Base-by-base conservation (phyloP, 495 filamentous ascomycete species). In the Chlorociboria aeruginascens region DNA sequence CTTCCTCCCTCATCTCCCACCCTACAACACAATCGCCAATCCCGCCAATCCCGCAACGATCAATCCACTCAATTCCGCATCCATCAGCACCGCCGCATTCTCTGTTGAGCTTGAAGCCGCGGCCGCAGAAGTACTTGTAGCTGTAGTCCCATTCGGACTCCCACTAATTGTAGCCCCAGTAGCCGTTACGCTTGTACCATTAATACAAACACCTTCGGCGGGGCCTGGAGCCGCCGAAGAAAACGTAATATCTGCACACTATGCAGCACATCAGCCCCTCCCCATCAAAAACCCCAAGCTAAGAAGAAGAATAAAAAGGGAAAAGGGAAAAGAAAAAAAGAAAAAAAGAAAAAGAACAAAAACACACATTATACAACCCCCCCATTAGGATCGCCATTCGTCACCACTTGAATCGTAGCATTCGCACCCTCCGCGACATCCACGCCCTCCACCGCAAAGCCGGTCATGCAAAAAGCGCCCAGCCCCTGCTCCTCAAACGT, bases 401-500 rank as follows among this genome's bases (percentile, higher is more conserved):
- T 74, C 16, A 78, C 65, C 44, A 82, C 78, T 63, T 81, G 79
- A 40, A 82, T 70, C 0, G 79, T 82, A n/a, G 74, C 78, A 43
- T 78, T 76, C 9, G 68, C 51, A 8, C 66, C 66, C 42, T 29
- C 28, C 7, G 40, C 51, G 6, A 46, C 14, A 33, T 50, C 50
- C 7, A 52, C 14, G 3, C 43, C 52, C 3, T 67, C 63, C 3
- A 81, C 45, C 6, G 1, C 39, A 16, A 74, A 45, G 36, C 61
- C 55, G 12, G 67, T 69, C 35, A 80, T 54, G 58, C 79, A 83
- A 61, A 83, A 81, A 28, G 64, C 56, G 7, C 75, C 71, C 14
- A 72, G 59, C 1, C 79, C 79, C 16, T 66, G 54, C 44, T 76
- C 62, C 6, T 63, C 54, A 53, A 81, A 69, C 10, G 67, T 69